phyloP scores from a whole-genome alignment of 1,284 basidiomycete species.

The Boletus hoseneyae region DNA sequence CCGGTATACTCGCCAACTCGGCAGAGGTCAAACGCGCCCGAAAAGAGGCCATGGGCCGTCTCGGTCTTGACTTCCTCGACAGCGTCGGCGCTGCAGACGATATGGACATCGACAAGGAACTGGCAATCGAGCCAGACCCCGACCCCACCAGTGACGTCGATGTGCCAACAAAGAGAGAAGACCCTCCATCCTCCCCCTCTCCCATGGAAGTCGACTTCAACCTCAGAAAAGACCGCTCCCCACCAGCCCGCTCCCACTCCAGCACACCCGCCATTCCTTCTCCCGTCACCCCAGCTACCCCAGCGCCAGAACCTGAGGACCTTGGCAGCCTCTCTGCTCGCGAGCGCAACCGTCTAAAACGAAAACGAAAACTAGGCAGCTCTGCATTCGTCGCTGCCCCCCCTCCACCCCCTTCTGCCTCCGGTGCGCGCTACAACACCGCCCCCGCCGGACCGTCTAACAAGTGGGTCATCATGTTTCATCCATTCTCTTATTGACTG shows the following conservation, averaged over 20 bases:
- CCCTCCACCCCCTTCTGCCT: slow-evolving; percentile 54
- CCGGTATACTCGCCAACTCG: slow-evolving; percentile 64
- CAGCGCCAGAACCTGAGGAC: slow-evolving; percentile 42
- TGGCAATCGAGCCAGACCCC: slow-evolving; percentile 57
- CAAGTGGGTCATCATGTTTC: slow-evolving; percentile 45
- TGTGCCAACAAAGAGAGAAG: slow-evolving; percentile 38
- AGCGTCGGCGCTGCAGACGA: slow-evolving; percentile 63
- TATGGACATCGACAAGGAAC: slow-evolving; percentile 79
- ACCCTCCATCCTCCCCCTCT: slow-evolving; percentile 31
- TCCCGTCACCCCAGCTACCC: slow-evolving; percentile 42
- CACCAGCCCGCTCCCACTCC: slow-evolving; percentile 37
- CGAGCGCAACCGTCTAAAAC: slow-evolving; percentile 87
- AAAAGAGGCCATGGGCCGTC: slow-evolving; percentile 76
- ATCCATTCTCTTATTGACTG: slow-evolving; percentile 14
- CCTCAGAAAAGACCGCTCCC: slow-evolving; percentile 32
- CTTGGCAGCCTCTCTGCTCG: slow-evolving; percentile 67
- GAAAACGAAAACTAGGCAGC: slow-evolving; percentile 88
- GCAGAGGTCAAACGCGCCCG: slow-evolving; percentile 78
- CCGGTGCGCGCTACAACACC: slow-evolving; percentile 53
- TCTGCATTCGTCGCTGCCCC: slow-evolving; percentile 70
- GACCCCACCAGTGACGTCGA: slow-evolving; percentile 46
- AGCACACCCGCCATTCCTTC: slow-evolving; percentile 57
- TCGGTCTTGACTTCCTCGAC: slow-evolving; percentile 81
- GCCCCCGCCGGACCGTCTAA: slow-evolving; percentile 51
- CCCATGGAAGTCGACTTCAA: slow-evolving; percentile 38